These are phyloP conservation scores for Leccinum boreale DNA, from an alignment of 768 basidiomycete species.

Conservation along the genomic window DNA sequence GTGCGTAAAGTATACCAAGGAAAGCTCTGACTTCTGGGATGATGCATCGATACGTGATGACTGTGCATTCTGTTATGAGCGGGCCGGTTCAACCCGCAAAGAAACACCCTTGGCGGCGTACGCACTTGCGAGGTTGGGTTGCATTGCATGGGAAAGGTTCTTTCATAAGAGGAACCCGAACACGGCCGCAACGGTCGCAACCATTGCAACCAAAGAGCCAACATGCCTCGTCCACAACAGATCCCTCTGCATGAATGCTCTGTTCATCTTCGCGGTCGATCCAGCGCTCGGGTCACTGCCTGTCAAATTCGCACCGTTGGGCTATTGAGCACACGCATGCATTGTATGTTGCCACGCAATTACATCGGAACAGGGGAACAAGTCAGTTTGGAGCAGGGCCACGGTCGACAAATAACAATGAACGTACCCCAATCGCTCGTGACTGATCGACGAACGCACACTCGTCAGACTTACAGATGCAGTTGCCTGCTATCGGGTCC, in stretches of 20 bases:
- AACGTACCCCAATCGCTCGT: constrained; percentile 59
- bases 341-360: no score
- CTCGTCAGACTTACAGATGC: constrained; percentile 52
- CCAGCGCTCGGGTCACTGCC: constrained; percentile 30
- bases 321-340: constrained; percentile 31
- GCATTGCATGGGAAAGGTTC: not conserved
- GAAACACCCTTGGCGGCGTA: not conserved
- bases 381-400: not conserved
- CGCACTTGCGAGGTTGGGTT: not conserved
- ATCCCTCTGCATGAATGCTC: not conserved
- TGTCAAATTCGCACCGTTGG: constrained; percentile 68
- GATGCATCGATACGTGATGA: not conserved
- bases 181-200: not conserved
- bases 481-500: constrained; percentile 68
- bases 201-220: not conserved
- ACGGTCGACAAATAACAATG: not conserved
- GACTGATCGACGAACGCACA: constrained; percentile 66
- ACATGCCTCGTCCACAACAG: not conserved
- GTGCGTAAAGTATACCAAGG: not conserved
- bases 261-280: constrained; percentile 47
- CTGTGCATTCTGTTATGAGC: not conserved
- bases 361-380: not conserved
- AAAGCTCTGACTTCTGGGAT: not conserved
- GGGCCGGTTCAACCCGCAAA: not conserved
- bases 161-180: not conserved